Evolutionary conservation across 1,284 basidiomycete species (phyloP), one percentile per base, ranked within the genome.

Genomic region (Papiliotrema nemorosa): DNA sequence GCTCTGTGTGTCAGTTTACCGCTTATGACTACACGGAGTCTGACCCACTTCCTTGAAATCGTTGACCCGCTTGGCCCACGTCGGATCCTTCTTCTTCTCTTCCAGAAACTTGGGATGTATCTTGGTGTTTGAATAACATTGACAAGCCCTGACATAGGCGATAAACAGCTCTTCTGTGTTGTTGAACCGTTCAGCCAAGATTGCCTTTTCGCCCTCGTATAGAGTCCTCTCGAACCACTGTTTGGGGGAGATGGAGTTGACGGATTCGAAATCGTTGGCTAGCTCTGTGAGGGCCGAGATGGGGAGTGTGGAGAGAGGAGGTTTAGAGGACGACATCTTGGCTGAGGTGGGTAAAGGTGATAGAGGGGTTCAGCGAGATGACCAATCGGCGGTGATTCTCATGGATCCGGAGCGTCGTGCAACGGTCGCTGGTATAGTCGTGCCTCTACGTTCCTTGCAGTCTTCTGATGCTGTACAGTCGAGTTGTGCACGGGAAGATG

Each of bases 161-260:
- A 73, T 56, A 52, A 72, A 72, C 56, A 68, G 60, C 34, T 69
- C 67, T 35, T 72, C 64, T 46, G 63, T 62, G 45, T 56, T 60
- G 1, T 53, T 50, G 20, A 52, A 52, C 2, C 63, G 54, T 47
- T 74, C 70, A 16, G 71, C 71, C 9, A 65, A 34, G 22, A 64
- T 52, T 6, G 71, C 70, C 12, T 63, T 52, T n/a, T 73, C 67
- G 1, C 61, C 62, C 29, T 69, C 64, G 37, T 64, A 54, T n/a
- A 50, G 44, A 0, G 71, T 70, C n/a, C 60, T 51, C 29, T 67
- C 62, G 40, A 74, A 62, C 73, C 73, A 74, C 50, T 62, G 59
- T 38, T 62, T 58, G 9, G 70, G 64, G 7, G 65, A 47, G 27
- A 52, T 61, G 12, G 56, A 49, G 31, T 43, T 40, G 12, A 60